Base-by-base conservation (phyloP, 345 rosid genomes). In the Linum trigynum region DNA sequence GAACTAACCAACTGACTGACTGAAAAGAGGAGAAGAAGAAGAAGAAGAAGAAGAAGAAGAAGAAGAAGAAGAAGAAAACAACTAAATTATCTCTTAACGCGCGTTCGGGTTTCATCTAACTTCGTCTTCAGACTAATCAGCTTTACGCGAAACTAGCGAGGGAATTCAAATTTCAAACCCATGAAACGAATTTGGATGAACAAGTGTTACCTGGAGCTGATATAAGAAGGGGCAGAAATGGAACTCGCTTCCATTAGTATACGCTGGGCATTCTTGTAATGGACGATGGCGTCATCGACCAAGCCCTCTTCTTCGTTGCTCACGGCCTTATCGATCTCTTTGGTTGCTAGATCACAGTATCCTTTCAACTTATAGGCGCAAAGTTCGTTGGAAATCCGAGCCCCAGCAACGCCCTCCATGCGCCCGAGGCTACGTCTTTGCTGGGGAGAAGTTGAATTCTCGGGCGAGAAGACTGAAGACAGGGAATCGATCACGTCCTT, bases 231-330 rank as follows among this genome's bases (percentile, higher is more conserved):
- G 61, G 82, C 77, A 8, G 87, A 74, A 14, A 87, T 86, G 11
- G 94, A 87, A 72, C 50, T 80, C 38, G 86, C 91, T 75, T 89
- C 97, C 50, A 59, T 53, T 66, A 92, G 76, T 58, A 90, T 82
- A 36, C 94, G 83, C 51, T 86, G 96, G 10, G 98, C 90, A 62
- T 80, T 88, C 70, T 74, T 80, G 71, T 92, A 92, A 72, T 90
- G 94, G 45, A 74, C 67, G 53, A 92, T 62, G 4, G 98, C 95
- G 36, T 92, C 95, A 14, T 89, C 94, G 57, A 75, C 70, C 64
- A 92, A 75, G 45, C 97, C 96, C 91, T 97, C 87, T 63, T 92
- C 98, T 76, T 92, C 98, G n/a, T 92, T 85, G 61, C 90, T 78
- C 15, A 92, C 88, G 7, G 90, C 97, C 64, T 85, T 88, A 17